These are phyloP conservation scores for Leucogyrophana mollusca DNA, from an alignment of 768 basidiomycete genomes.

Conservation along the genomic window DNA sequence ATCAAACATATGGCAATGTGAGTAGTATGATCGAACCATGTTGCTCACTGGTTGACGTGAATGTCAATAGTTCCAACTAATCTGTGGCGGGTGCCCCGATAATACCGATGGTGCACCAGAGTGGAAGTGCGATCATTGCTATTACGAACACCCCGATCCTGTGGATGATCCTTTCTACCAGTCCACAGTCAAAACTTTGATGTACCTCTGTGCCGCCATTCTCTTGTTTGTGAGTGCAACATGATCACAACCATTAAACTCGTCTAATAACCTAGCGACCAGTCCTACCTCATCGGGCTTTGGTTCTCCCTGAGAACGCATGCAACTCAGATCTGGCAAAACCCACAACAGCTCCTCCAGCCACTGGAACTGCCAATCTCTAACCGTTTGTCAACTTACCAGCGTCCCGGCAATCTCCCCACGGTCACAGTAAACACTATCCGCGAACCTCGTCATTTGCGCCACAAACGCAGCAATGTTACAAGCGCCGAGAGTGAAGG, in stretches of 20 bases:
- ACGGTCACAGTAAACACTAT: conserved; percentile 14
- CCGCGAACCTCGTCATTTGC: conserved; percentile 26
- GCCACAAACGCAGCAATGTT: conserved; percentile 47
- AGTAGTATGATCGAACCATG: conserved; percentile 32
- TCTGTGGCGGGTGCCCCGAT: conserved; percentile 78
- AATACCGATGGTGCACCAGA: conserved; percentile 24
- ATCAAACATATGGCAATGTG: conserved; percentile 97
- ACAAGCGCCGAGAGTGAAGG: conserved; percentile 29
- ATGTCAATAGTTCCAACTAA: conserved; percentile 74
- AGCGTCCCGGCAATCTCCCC: conserved; percentile 46
- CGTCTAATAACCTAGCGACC: conserved; percentile 5
- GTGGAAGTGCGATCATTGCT: conserved; percentile 92
- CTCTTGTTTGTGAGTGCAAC: conserved; percentile 74
- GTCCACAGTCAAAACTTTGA: conserved; percentile 88
- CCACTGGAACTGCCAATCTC: conserved; percentile 54
- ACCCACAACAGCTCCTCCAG: conserved; percentile 82
- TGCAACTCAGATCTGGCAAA: conserved; percentile 99
- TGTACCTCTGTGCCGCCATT: conserved; percentile 94
- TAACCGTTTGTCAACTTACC: conserved; percentile 64
- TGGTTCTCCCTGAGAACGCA: conserved; percentile 99
- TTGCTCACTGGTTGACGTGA: conserved; percentile 7
- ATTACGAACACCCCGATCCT: conserved; percentile 93
- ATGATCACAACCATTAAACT: not conserved
- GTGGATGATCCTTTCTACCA: conserved; percentile 95
- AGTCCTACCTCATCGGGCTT: conserved; percentile 96